Conservation (phyloP, 2,329 filamentous ascomycete species). For the Claviceps capensis region DNA sequence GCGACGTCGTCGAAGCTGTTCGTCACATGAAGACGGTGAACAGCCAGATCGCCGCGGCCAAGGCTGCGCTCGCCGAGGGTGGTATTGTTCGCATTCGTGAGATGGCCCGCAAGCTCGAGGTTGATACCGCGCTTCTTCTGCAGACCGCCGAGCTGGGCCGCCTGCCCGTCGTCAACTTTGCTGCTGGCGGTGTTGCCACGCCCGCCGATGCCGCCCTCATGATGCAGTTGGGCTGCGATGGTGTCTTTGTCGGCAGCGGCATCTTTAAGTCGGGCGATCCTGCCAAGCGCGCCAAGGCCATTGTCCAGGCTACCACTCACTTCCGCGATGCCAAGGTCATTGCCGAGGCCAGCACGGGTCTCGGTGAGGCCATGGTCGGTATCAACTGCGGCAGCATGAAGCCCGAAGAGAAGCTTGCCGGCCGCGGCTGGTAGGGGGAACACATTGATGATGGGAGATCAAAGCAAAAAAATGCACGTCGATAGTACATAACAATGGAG, state of each 20-base stretch:
- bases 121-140: constrained; percentile 64
- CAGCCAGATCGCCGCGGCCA: constrained; percentile 65
- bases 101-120: constrained; percentile 69
- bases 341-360: constrained; percentile 71
- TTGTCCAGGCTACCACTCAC: constrained; percentile 88
- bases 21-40: constrained; percentile 90
- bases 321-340: constrained; percentile 74
- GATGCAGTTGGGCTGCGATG: constrained; percentile 98
- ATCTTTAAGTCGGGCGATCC: constrained; percentile 97
- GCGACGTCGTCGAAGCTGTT: constrained; percentile 92
- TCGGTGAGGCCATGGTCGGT: constrained; percentile 97
- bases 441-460: background rate
- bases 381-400: constrained; percentile 74
- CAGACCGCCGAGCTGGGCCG: constrained; percentile 79
- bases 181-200: constrained; percentile 97
- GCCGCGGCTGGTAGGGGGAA: constrained; percentile 60
- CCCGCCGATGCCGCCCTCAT: constrained; percentile 89
- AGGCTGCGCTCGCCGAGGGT: constrained; percentile 51
- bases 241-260: constrained; percentile 90
- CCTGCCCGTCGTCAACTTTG: constrained; percentile 93
- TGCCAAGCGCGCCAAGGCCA: constrained; percentile 78
- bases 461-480: background rate
- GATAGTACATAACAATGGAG: no score
- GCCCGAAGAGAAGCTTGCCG: constrained; percentile 69
- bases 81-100: constrained; percentile 45